Evolutionary conservation across 2,329 filamentous ascomycete genomes (phyloP).

Genomic region (Talaromyces amestolkiae): DNA sequence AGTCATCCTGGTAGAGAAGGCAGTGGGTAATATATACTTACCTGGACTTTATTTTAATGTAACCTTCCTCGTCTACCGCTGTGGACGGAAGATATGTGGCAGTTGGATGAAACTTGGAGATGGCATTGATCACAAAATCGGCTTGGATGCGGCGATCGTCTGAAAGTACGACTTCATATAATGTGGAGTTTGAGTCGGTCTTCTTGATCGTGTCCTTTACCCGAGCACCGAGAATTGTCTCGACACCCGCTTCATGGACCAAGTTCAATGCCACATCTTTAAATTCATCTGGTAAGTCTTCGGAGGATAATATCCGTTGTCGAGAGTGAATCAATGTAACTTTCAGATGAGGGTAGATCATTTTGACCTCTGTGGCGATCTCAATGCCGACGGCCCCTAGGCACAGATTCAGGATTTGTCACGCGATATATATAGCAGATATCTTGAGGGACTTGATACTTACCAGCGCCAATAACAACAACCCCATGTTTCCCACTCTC

Average conservation of each 20-base stretch:
- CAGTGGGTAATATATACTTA: slow-evolving; percentile 26
- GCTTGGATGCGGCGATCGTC: slow-evolving; percentile 60
- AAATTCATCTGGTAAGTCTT: slow-evolving; percentile 68
- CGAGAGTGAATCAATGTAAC: slow-evolving; percentile 76
- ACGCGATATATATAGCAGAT: slow-evolving; percentile 14
- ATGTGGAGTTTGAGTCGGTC: slow-evolving; percentile 25
- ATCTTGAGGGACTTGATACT: background rate
- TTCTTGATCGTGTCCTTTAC: slow-evolving; percentile 42
- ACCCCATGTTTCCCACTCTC: slow-evolving; percentile 57
- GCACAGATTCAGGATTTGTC: slow-evolving; percentile 5
- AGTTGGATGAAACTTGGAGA: slow-evolving; percentile 62
- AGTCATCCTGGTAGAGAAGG: background rate
- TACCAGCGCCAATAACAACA: slow-evolving; percentile 70
- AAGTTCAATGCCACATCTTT: slow-evolving; percentile 61
- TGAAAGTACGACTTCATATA: slow-evolving; percentile 54
- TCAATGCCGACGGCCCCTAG: slow-evolving; percentile 74
- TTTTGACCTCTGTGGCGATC: slow-evolving; percentile 75
- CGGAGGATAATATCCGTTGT: slow-evolving; percentile 66
- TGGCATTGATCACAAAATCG: slow-evolving; percentile 67
- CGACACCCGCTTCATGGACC: slow-evolving; percentile 61
- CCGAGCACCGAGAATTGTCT: slow-evolving; percentile 62
- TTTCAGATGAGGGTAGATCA: slow-evolving; percentile 60
- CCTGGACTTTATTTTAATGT: slow-evolving; percentile 61
- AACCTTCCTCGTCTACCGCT: slow-evolving; percentile 62
- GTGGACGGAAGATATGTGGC: slow-evolving; percentile 61